phyloP scores from a whole-genome alignment of 2,329 filamentous ascomycete species.

The Penicillium sp. region DNA sequence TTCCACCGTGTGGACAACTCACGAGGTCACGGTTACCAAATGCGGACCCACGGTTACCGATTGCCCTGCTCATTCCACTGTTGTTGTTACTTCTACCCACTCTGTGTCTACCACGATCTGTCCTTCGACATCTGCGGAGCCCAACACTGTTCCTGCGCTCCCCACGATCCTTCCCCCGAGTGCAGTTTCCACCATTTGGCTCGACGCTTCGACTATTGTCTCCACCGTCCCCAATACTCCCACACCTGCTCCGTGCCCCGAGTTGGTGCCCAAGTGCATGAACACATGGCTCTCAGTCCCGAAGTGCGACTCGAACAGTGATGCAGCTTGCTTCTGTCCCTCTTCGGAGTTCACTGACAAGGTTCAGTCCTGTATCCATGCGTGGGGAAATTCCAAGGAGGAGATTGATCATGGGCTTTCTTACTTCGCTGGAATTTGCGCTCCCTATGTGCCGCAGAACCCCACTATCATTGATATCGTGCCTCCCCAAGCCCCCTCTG shows the following conservation, averaged over 20 bases:
- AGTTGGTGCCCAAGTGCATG: constrained; percentile 79
- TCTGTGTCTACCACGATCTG: constrained; percentile 61
- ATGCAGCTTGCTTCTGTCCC: constrained; percentile 82
- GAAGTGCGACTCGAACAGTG: constrained; percentile 78
- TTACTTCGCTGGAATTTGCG: constrained; percentile 90
- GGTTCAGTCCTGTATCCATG: constrained; percentile 76
- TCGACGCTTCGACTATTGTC: constrained; percentile 19
- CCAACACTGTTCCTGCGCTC: background rate
- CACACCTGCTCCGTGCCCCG: constrained; percentile 55
- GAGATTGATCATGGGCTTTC: constrained; percentile 69
- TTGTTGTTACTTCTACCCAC: constrained; percentile 54
- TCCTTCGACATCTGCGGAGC: constrained; percentile 30
- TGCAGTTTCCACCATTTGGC: background rate
- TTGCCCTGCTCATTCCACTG: constrained; percentile 54
- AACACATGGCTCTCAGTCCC: constrained; percentile 79
- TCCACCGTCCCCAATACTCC: background rate
- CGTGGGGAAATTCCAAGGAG: constrained; percentile 67
- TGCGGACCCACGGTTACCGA: constrained; percentile 41
- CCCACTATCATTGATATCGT: constrained; percentile 62
- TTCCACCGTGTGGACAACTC: constrained; percentile 34
- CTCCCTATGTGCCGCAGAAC: constrained; percentile 69
- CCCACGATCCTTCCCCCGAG: background rate
- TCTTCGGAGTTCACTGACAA: constrained; percentile 71
- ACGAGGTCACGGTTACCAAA: constrained; percentile 36
- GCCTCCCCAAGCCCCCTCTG: constrained; percentile 46